Evolutionary conservation across 2,329 filamentous ascomycete genomes (phyloP).

Genomic region (Fusarium aywerte): DNA sequence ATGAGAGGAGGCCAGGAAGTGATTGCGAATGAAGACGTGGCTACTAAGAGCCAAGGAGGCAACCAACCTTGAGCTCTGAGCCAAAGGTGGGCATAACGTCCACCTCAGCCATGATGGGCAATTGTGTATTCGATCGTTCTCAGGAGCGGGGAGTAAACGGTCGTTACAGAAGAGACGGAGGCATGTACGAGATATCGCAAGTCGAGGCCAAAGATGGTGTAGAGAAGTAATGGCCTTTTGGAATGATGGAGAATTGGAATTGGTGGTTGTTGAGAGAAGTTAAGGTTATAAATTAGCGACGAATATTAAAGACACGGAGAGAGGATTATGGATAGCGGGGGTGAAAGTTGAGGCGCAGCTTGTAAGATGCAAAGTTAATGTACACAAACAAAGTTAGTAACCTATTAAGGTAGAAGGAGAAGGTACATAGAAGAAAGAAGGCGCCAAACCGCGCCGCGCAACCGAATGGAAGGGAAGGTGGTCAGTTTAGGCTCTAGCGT

Average conservation of each 20-base stretch:
- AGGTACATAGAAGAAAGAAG: slow-evolving; percentile 6
- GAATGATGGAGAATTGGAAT: not conserved
- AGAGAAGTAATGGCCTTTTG: not conserved
- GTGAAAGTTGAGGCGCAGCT: slow-evolving; percentile 38
- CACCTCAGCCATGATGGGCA: slow-evolving; percentile 77
- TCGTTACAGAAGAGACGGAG: slow-evolving; percentile 35
- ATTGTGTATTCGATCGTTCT: slow-evolving; percentile 33
- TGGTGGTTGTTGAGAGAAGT: slow-evolving; percentile 17
- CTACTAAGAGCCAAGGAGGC: not conserved
- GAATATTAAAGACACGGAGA: not conserved
- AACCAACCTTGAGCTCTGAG: slow-evolving; percentile 86
- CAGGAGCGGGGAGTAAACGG: slow-evolving; percentile 33
- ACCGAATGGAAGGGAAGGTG: slow-evolving; percentile 19
- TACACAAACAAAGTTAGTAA: slow-evolving; percentile 3
- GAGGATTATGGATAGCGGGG: slow-evolving; percentile 20
- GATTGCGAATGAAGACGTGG: not conserved
- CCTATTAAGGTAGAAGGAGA: too few relatives aligned
- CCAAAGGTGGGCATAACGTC: slow-evolving; percentile 89
- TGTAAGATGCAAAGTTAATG: slow-evolving; percentile 15
- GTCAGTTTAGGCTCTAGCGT: slow-evolving; percentile 39
- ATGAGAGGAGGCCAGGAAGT: not conserved
- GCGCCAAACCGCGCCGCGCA: slow-evolving; percentile 21
- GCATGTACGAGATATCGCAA: slow-evolving; percentile 35
- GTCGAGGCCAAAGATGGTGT: not conserved
- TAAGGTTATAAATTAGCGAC: slow-evolving; percentile 26